phyloP scores from a whole-genome alignment of 495 filamentous ascomycete species.

The Bombardia bombarda region DNA sequence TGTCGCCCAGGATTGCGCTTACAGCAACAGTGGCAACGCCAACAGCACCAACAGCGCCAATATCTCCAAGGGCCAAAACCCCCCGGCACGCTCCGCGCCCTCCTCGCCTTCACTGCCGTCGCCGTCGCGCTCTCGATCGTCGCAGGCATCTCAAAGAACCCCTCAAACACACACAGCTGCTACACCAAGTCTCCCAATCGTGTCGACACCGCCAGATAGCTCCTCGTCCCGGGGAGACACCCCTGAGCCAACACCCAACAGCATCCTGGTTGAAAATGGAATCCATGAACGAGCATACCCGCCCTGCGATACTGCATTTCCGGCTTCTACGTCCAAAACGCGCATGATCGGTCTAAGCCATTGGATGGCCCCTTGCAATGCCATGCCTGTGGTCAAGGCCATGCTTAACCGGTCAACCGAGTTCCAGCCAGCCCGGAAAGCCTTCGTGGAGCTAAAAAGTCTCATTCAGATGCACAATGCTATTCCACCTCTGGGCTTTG shows the following conservation, averaged over 20 bases:
- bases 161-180: too few species aligned
- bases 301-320: background rate
- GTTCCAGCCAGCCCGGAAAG: constrained; percentile 6
- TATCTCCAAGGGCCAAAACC: background rate
- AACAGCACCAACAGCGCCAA: background rate
- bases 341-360: constrained; percentile 16
- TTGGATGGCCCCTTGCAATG: constrained; percentile 16
- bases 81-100: too few species aligned
- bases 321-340: constrained; percentile 8
- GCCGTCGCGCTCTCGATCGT: too few species aligned
- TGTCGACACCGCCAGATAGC: too few species aligned
- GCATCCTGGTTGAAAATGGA: too few species aligned
- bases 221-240: too few species aligned
- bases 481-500: background rate
- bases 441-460: constrained; percentile 12
- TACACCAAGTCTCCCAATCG: too few species aligned
- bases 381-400: constrained; percentile 13
- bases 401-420: constrained; percentile 12
- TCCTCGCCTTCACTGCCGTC: too few species aligned
- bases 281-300: too few species aligned
- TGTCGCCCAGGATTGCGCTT: constrained; percentile 7
- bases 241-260: too few species aligned
- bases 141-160: too few species aligned
- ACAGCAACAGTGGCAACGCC: constrained; percentile 3
- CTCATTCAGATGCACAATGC: constrained; percentile 4